Evolutionary conservation across 495 filamentous ascomycete genomes (phyloP).

Genomic region (Bombardia bombarda): DNA sequence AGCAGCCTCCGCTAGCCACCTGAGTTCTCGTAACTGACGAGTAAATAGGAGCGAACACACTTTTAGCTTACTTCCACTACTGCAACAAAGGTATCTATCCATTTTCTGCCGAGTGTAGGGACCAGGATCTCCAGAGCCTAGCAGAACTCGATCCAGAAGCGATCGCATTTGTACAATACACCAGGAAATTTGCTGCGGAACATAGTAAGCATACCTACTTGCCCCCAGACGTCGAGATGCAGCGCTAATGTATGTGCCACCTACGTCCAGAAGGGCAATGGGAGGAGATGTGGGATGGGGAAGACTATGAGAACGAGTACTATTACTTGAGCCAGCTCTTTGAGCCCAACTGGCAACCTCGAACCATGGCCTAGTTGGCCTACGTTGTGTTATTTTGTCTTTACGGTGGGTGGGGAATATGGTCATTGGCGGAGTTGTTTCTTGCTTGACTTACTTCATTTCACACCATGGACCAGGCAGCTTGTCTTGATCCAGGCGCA

Average conservation of each 20-base stretch:
- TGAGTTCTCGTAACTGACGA: constrained; percentile 5
- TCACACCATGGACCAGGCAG: no score
- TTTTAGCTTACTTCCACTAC: constrained; percentile 53
- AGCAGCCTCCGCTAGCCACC: not conserved
- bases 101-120: constrained; percentile 41
- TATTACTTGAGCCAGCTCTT: constrained; percentile 46
- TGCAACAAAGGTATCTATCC: constrained; percentile 47
- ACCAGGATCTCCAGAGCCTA: constrained; percentile 35
- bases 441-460: no score
- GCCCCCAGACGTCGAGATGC: not conserved
- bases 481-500: no score
- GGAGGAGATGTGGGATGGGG: constrained; percentile 26
- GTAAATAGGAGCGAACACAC: constrained; percentile 44
- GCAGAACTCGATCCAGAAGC: constrained; percentile 35
- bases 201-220: constrained; percentile 30
- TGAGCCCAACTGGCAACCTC: constrained; percentile 42
- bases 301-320: constrained; percentile 39
- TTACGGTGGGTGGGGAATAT: no score
- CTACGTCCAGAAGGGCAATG: constrained; percentile 28
- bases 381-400: no score
- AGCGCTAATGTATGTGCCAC: constrained; percentile 4
- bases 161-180: constrained; percentile 31
- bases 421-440: no score
- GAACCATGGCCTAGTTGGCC: constrained; percentile 28
- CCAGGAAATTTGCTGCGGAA: constrained; percentile 25